Evolutionary conservation across 164 flowering plant species (phyloP).

Genomic region (Aristolochia fimbriata): DNA sequence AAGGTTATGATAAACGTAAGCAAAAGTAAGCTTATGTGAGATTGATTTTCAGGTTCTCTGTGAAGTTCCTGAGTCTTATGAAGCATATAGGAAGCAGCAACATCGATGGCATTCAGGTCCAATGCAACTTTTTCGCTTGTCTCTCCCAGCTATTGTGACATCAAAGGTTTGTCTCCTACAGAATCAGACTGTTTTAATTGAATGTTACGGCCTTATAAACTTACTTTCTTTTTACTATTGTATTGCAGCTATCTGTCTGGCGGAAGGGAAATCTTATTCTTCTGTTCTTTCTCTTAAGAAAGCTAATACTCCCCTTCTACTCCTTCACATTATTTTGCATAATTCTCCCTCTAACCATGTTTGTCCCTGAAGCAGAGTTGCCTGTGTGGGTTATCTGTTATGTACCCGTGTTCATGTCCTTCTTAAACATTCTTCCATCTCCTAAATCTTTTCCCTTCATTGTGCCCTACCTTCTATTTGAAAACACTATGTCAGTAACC

Average conservation of each 20-base stretch:
- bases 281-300: constrained; percentile 84
- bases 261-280: constrained; percentile 80
- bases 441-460: constrained; percentile 93
- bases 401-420: constrained; percentile 86
- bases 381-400: constrained; percentile 94
- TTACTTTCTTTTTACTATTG: not conserved
- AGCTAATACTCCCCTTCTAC: constrained; percentile 85
- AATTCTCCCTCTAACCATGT: constrained; percentile 96
- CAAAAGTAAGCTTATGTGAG: not conserved
- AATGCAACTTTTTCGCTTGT: constrained; percentile 90
- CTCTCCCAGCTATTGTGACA: constrained; percentile 58
- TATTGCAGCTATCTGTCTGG: constrained; percentile 76
- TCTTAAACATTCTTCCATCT: constrained; percentile 89
- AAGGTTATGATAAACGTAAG: not conserved
- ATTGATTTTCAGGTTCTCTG: constrained; percentile 56
- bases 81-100: constrained; percentile 92
- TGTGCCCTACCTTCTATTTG: constrained; percentile 93
- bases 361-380: constrained; percentile 88
- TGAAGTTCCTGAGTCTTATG: constrained; percentile 93
- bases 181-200: not conserved
- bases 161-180: constrained; percentile 46
- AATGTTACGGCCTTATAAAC: not conserved
- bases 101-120: constrained; percentile 99
- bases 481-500: constrained; percentile 97
- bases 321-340: constrained; percentile 94